Evolutionary conservation across 306 rosid species (phyloP).

Genomic region (Rosa rugosa): DNA sequence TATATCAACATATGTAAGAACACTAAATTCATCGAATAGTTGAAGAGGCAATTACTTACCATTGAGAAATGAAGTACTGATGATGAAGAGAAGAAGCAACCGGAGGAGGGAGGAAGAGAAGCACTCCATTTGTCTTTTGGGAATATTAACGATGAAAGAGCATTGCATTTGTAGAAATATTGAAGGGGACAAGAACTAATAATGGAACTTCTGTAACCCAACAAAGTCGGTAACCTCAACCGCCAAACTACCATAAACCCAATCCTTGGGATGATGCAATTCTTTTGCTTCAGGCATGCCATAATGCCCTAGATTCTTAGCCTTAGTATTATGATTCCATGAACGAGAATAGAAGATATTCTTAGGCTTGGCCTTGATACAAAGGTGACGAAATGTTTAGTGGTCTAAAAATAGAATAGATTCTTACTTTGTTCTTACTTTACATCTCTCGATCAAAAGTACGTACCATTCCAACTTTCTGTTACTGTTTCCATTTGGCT

Average conservation of each 20-base stretch:
- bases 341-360: constrained; percentile 39
- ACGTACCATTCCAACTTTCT: constrained; percentile 39
- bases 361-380: constrained; percentile 58
- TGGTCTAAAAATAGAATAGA: constrained; percentile 42
- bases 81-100: constrained; percentile 47
- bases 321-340: constrained; percentile 26
- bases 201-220: constrained; percentile 42
- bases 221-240: constrained; percentile 28
- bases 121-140: constrained; percentile 39
- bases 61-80: constrained; percentile 27
- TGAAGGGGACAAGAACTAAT: constrained; percentile 14
- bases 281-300: constrained; percentile 56
- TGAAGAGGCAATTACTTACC: constrained; percentile 38
- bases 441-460: constrained; percentile 36
- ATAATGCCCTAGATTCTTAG: constrained; percentile 48
- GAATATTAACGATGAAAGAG: constrained; percentile 34
- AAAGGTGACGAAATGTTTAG: constrained; percentile 41
- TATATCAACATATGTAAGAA: not conserved
- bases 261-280: constrained; percentile 36
- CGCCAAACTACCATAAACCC: constrained; percentile 15
- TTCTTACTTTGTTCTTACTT: constrained; percentile 70
- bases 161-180: constrained; percentile 36
- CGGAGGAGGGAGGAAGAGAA: constrained; percentile 43
- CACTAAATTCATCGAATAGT: not conserved
- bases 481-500: constrained; percentile 13